A percentile compares a stretch with the other conserved stretches of the same genome.
phyloP scores from a whole-genome alignment of 2,329 filamentous ascomycete species.

The Aspergillus sp. region DNA sequence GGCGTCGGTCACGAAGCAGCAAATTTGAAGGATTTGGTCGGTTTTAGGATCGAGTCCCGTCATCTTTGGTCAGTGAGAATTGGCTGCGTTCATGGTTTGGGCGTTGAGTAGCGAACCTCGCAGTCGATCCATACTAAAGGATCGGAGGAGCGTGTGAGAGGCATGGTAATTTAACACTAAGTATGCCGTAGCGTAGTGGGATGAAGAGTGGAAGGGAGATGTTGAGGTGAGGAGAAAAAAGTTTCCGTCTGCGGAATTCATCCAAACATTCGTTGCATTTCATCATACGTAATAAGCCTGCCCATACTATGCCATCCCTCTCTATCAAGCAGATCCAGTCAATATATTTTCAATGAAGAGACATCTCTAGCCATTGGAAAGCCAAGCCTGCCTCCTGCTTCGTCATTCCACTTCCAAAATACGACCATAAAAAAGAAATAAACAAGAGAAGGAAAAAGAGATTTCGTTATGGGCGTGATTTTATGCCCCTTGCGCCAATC shows the following conservation, averaged over 20 bases:
- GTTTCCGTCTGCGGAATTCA: constrained; percentile 10
- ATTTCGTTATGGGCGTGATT: constrained; percentile 4
- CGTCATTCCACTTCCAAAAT: constrained; percentile 6
- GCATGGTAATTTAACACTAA: constrained; percentile 30
- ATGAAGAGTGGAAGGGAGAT: not conserved
- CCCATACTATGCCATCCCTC: not conserved
- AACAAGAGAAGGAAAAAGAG: constrained; percentile 5
- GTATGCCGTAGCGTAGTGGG: not conserved
- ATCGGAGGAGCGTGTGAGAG: constrained; percentile 54
- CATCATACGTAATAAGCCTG: not conserved
- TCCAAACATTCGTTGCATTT: not conserved
- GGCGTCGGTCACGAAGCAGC: constrained; percentile 84
- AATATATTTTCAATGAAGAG: constrained; percentile 2
- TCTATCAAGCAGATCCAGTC: constrained; percentile 1
- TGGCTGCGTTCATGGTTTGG: not conserved
- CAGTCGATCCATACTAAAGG: constrained; percentile 87
- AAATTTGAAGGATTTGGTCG: constrained; percentile 88
- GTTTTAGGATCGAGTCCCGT: constrained; percentile 76
- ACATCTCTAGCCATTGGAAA: constrained; percentile 5
- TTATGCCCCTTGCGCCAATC: constrained; percentile 22
- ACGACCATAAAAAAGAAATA: constrained; percentile 4
- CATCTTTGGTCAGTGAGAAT: constrained; percentile 62
- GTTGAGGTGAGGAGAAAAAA: not conserved
- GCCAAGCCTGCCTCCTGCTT: constrained; percentile 5
- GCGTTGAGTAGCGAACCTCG: constrained; percentile 49